Conservation (phyloP, 2,329 filamentous ascomycete genomes). For the Alternaria infectoria region DNA sequence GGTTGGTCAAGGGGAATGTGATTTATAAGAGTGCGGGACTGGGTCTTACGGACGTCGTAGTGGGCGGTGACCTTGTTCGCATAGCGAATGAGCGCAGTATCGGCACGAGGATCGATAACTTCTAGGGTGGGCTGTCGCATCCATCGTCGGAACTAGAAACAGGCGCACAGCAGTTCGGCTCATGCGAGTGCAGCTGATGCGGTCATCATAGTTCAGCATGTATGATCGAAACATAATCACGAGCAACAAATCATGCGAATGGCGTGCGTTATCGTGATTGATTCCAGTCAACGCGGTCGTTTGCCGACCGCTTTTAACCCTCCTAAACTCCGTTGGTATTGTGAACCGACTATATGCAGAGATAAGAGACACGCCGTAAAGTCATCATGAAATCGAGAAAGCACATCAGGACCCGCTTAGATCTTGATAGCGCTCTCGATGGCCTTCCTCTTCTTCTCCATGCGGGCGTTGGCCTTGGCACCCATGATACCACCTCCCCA, state of each 20-base stretch:
- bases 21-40: slow-evolving; percentile 74
- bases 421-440: slow-evolving; percentile 96
- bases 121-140: slow-evolving; percentile 34
- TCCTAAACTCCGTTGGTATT: slow-evolving; percentile 50
- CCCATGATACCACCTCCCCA: slow-evolving; percentile 99
- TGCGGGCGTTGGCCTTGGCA: slow-evolving; percentile 81
- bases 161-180: background rate
- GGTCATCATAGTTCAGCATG: background rate
- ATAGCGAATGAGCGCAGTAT: slow-evolving; percentile 63
- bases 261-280: slow-evolving; percentile 43
- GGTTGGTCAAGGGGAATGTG: slow-evolving; percentile 68
- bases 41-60: slow-evolving; percentile 71
- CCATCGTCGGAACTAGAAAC: background rate
- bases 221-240: slow-evolving; percentile 14
- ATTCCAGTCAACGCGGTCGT: slow-evolving; percentile 45
- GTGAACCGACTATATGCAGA: slow-evolving; percentile 49
- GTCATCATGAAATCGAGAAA: slow-evolving; percentile 37
- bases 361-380: slow-evolving; percentile 49
- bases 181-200: slow-evolving; percentile 14
- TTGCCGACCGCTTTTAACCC: slow-evolving; percentile 45
- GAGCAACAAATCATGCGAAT: slow-evolving; percentile 27
- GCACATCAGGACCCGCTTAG: slow-evolving; percentile 61
- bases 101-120: slow-evolving; percentile 61
- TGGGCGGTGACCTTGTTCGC: slow-evolving; percentile 64
- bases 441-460: slow-evolving; percentile 92